Percentiles rank a stretch among this genome's conserved stretches.
Evolutionary conservation across 1,284 basidiomycete species (phyloP).

Genomic region (Trichosporon inkin): DNA sequence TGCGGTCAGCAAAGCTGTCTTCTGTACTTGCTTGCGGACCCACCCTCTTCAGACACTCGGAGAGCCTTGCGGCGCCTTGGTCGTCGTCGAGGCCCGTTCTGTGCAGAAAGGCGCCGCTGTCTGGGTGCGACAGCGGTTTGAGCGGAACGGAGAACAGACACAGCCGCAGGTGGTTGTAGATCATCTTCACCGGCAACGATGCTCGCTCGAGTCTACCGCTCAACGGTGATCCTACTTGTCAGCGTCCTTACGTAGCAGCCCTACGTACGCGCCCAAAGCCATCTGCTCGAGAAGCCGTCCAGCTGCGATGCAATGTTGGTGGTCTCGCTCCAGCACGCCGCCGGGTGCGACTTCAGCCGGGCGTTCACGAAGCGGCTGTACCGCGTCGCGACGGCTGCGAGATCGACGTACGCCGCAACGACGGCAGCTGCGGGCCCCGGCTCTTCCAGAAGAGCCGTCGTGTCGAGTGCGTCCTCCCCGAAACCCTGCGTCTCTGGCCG

Average conservation of each 20-base stretch:
- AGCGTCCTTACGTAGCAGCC: not conserved
- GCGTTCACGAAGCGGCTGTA: conserved; percentile 26
- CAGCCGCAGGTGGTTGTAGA: conserved; percentile 28
- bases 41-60: conserved; percentile 23
- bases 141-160: conserved; percentile 25
- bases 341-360: conserved; percentile 18
- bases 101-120: conserved; percentile 14
- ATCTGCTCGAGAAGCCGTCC: conserved; percentile 21
- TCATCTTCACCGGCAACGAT: conserved; percentile 17
- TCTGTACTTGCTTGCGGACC: not conserved
- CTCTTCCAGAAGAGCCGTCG: conserved; percentile 8
- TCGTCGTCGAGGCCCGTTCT: conserved; percentile 6
- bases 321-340: conserved; percentile 13
- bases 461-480: conserved; percentile 20
- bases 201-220: conserved; percentile 18
- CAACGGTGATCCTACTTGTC: conserved; percentile 19
- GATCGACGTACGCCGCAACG: conserved; percentile 24
- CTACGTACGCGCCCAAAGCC: conserved; percentile 22
- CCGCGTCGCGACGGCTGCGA: conserved; percentile 22
- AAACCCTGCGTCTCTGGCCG: conserved; percentile 28
- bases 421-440: conserved; percentile 17
- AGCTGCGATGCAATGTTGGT: conserved; percentile 10
- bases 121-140: conserved; percentile 22
- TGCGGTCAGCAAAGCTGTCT: conserved; percentile 14
- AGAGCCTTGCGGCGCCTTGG: not conserved